phyloP scores from a whole-genome alignment of 78 protist genomes.

The Dictyostelium purpureum region DNA sequence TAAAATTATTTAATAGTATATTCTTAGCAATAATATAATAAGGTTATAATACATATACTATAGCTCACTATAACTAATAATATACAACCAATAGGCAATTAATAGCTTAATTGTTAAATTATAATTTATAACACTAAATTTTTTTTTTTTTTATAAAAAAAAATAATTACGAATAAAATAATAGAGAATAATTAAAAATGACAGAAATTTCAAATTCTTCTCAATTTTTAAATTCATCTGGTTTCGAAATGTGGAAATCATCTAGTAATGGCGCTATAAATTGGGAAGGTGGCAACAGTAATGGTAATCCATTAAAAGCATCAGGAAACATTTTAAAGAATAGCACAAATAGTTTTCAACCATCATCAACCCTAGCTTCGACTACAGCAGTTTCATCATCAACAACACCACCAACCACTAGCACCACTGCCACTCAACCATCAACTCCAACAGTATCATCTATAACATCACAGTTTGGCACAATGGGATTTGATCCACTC shows the following conservation, averaged over 20 bases:
- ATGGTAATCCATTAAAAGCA: slow-evolving; percentile 2
- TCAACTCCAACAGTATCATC: too few species aligned
- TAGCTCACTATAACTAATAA: too few species aligned
- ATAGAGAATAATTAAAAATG: not conserved
- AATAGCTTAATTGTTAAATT: too few species aligned
- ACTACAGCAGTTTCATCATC: not conserved
- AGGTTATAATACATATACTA: too few species aligned
- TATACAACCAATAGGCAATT: too few species aligned
- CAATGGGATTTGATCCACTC: too few species aligned
- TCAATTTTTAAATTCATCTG: not conserved
- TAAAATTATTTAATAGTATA: too few species aligned
- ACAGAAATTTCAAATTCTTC: slow-evolving; percentile 22
- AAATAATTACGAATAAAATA: not conserved
- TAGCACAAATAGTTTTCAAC: not conserved
- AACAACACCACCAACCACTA: slow-evolving; percentile 12
- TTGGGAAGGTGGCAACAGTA: not conserved
- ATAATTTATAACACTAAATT: too few species aligned
- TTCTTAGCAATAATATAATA: too few species aligned
- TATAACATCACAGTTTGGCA: too few species aligned
- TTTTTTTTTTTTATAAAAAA: not conserved
- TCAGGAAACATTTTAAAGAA: not conserved
- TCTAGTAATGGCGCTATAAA: not conserved
- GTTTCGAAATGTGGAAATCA: slow-evolving; percentile 4
- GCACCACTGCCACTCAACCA: too few species aligned
- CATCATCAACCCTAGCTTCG: not conserved